These are phyloP conservation scores for Termitomyces sp. DNA, from an alignment of 768 basidiomycete genomes.

Conservation along the genomic window DNA sequence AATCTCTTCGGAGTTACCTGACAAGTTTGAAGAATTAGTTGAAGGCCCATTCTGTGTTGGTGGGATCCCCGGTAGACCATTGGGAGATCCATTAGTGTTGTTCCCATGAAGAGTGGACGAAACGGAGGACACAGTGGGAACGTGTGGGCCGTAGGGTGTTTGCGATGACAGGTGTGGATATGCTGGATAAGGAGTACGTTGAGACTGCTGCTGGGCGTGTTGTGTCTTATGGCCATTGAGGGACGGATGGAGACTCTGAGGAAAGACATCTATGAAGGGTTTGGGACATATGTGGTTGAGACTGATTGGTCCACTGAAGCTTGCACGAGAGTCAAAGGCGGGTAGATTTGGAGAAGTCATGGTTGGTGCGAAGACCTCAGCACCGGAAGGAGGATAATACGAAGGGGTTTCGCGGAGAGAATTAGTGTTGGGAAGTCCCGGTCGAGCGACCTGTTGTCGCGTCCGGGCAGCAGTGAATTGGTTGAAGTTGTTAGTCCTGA, in stretches of 20 bases:
- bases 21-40: slow-evolving; percentile 19
- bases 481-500: slow-evolving; percentile 24
- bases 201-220: slow-evolving; percentile 22
- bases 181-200: slow-evolving; percentile 22
- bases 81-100: slow-evolving; percentile 14
- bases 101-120: slow-evolving; percentile 16
- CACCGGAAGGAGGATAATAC: slow-evolving; percentile 24
- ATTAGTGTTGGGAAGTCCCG: slow-evolving; percentile 25
- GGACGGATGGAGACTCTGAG: slow-evolving; percentile 14
- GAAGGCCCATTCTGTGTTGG: slow-evolving; percentile 19
- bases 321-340: slow-evolving; percentile 29
- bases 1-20: slow-evolving; percentile 70
- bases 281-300: slow-evolving; percentile 22
- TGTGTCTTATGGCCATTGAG: slow-evolving; percentile 18
- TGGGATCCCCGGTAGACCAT: slow-evolving; percentile 19
- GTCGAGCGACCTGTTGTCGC: slow-evolving; percentile 31
- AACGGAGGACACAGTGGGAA: slow-evolving; percentile 32
- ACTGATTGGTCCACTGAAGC: slow-evolving; percentile 23
- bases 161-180: slow-evolving; percentile 58
- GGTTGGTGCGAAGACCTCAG: slow-evolving; percentile 30
- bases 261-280: slow-evolving; percentile 23
- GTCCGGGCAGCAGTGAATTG: slow-evolving; percentile 34
- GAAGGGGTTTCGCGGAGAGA: slow-evolving; percentile 29
- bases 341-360: slow-evolving; percentile 33
- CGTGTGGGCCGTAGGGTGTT: slow-evolving; percentile 70